Conservation (phyloP, 1,139 yeast species). For the Torulaspora pretoriensis region DNA sequence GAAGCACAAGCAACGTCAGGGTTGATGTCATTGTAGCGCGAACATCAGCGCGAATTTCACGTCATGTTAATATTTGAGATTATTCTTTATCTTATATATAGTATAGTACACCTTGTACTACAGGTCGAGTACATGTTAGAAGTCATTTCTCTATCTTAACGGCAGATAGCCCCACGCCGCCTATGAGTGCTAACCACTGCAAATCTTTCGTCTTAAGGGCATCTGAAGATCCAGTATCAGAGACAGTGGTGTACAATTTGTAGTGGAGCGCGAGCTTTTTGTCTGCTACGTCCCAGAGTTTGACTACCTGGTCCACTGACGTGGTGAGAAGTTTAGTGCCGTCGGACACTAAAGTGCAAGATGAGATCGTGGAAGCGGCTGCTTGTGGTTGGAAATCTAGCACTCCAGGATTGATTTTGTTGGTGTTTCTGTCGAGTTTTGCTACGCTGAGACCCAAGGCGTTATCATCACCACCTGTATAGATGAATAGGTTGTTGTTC, state of each 20-base stretch:
- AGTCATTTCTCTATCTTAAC: background rate
- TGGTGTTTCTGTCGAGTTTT: slow-evolving; percentile 25
- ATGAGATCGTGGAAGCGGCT: slow-evolving; percentile 84
- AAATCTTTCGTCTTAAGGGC: slow-evolving; percentile 34
- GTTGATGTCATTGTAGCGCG: slow-evolving; percentile 40
- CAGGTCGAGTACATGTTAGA: background rate
- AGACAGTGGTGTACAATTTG: slow-evolving; percentile 67
- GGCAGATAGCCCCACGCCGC: slow-evolving; percentile 66
- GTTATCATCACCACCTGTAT: slow-evolving; percentile 94
- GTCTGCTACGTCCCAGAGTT: slow-evolving; percentile 51
- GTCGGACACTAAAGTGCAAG: slow-evolving; percentile 41
- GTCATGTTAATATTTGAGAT: slow-evolving; percentile 1
- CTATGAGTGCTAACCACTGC: slow-evolving; percentile 44
- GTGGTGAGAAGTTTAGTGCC: slow-evolving; percentile 35
- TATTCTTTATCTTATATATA: slow-evolving; percentile 3
- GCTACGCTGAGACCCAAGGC: slow-evolving; percentile 52
- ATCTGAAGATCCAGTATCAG: slow-evolving; percentile 81
- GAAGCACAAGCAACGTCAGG: slow-evolving; percentile 96
- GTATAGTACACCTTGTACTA: slow-evolving; percentile 2
- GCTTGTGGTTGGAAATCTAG: slow-evolving; percentile 48
- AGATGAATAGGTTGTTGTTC: slow-evolving; percentile 36
- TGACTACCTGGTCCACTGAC: slow-evolving; percentile 73
- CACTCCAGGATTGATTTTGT: slow-evolving; percentile 18
- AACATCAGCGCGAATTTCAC: background rate
- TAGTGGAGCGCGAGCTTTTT: slow-evolving; percentile 40